Percentiles rank a stretch among this genome's conserved stretches.
Conservation (phyloP, 495 filamentous ascomycete genomes). For the Podospora conica region DNA sequence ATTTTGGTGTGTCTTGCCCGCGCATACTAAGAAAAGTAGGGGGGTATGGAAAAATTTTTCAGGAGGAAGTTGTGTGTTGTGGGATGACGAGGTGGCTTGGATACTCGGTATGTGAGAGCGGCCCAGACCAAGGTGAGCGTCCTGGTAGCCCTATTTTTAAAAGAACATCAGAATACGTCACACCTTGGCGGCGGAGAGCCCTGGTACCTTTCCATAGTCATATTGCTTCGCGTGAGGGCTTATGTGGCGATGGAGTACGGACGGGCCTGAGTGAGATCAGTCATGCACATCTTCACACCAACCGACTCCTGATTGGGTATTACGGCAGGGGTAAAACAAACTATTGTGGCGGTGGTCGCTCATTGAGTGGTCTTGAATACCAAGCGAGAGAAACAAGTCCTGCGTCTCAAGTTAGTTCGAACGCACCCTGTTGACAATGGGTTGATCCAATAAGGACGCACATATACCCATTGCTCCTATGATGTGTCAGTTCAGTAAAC, state of each 20-base stretch:
- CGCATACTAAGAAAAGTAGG: no score
- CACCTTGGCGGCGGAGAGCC: no score
- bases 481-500: not conserved
- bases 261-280: not conserved
- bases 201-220: not conserved
- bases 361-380: conserved; percentile 9
- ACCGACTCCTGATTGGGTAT: no score
- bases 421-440: not conserved
- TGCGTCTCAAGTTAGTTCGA: not conserved
- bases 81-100: no score
- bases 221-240: conserved; percentile 12
- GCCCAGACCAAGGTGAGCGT: no score
- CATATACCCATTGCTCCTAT: conserved; percentile 14
- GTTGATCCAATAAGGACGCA: not conserved
- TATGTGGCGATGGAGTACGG: conserved; percentile 13
- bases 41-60: no score
- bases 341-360: conserved; percentile 10
- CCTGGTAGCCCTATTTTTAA: no score
- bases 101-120: no score
- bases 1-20: no score
- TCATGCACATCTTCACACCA: not conserved
- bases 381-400: conserved; percentile 15
- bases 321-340: not conserved
- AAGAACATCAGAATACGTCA: no score
- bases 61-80: no score